Evolutionary conservation across 2,329 filamentous ascomycete species (phyloP), one percentile per base, ranked within the genome.

Genomic region (Colletotrichum lini): DNA sequence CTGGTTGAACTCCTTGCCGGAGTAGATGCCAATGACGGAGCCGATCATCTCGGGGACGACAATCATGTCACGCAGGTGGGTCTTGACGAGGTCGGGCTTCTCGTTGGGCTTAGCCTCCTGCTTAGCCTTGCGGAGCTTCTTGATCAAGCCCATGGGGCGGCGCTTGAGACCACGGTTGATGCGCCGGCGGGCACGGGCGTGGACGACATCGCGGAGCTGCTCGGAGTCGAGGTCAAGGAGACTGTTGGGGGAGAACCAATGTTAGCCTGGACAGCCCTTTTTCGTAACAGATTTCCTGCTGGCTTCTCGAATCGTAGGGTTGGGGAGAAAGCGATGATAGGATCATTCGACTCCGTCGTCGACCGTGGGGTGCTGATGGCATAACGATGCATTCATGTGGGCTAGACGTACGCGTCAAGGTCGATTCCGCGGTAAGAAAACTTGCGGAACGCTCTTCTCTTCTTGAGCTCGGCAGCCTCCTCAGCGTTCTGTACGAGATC

Each of bases 1-100:
- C 91, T 98, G 96, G 93, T 99, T 99, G 94, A 99, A 99, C 88
- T 98, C 95, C 93, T 99, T 99, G 84, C 96, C 96, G 79, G 94
- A 98, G 94, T 99, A 99, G 90, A 99, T 96, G 85, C 95, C 96
- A 82, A 99, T 93, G 82, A 99, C 96, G 87, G 90, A 94, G 82
- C 96, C 96, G 84, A 99, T 99, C 96, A 99, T 98, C 91, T 99
- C 96, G 81, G 96, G 96, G 80, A 99, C 96, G 84, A 99, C 92
- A 86, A 99, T 98, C 96, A 99, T 99, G 90, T 99, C 93, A 87
- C 96, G 95, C 82, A 99, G 93, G 87, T 99, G 96, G 75, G 96
- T 99, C 93, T 98, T 98, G 90, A 98, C 96, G 82, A 96, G 91
- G 84, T 98, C 95, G 84, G 96, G 96, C 94, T 98, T 98, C 95